Base-by-base conservation (phyloP, 306 rosid genomes). In the Lathyrus sativus region DNA sequence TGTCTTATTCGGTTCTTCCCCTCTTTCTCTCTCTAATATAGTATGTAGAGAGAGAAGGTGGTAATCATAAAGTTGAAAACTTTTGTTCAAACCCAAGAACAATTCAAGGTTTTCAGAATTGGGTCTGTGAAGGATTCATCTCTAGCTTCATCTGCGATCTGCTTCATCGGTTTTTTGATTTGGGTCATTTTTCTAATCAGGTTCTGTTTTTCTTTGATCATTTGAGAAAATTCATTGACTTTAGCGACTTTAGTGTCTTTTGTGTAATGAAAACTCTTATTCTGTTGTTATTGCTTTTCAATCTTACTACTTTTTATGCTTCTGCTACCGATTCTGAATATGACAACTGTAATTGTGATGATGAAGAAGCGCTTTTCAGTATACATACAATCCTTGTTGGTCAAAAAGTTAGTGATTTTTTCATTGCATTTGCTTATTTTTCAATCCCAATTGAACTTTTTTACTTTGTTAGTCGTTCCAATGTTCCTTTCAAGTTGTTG, bases 381-480 rank as follows among this genome's bases (percentile, higher is more conserved):
- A 76, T 84, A 2, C 88, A 87, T 1, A 83, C 59, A 80, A 83
- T 89, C 38, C 68, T 89, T 39, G 89, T 87, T 74, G 80, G 88
- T 64, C 96, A 89, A 72, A 79, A 89, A 70, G 96, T 89, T 39
- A 78, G 92, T 60, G 98, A 89, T 64, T 87, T 89, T 84, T 77
- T 92, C 33, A 89, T 92, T 51, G 96, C 95, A 0, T 80, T 92
- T 56, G 98, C 96, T 7, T 89, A 92, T 62, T 92, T 92, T 35
- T 89, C 96, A 33, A 89, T 92, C 67, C 98, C 98, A 46, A 78
- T 92, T 67, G 96, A 92, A 65, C 86, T 92, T 5, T 92, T 92
- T 51, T 92, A 87, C 82, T 92, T 89, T 73, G 87, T 92, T 44
- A 89, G 89, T 68, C 85, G 91, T 79, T 88, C 98, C 13, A 89